Evolutionary conservation across 1,139 yeast species (phyloP), one percentile per base, ranked within the genome.

Genomic region (Candida labiduridarum): DNA sequence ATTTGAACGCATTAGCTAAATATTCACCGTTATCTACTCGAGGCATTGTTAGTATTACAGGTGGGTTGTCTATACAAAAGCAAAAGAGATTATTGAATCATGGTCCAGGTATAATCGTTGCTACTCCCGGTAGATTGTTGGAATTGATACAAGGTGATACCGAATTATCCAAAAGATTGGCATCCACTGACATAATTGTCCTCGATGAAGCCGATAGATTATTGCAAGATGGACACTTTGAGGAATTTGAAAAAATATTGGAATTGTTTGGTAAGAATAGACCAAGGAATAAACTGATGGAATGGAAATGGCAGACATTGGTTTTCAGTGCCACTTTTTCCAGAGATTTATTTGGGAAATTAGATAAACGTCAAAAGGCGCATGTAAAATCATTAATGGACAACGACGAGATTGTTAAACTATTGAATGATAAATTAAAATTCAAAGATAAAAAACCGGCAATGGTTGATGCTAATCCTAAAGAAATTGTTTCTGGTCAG

Each of bases 161-260:
- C 30, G 80, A 76, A 1, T 58, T 84, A 36, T 76, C 84, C 8
- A 70, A 74, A 25, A 75, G 84, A 60, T 73, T 91, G 56, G 79
- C 87, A 14, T 72, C 81, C 25, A 77, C 89, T 10, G 90, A 89
- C 51, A 78, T 84, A 5, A 64, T 94, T 9, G 96, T 92, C 0
- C 76, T 92, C 41, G 99, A 95, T 73, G 99, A 95, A 68, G 99
- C 99, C n/a, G 99, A 94, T 71, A 78, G 99, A 66, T 75, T 94
- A 56, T 77, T 95, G 49, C 97, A 94, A 69, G 96, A 92, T 61
- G 98, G 99, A 1, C 98, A 92, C 69, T 94, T 94, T 63, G 96
- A 89, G 52, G 99, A 95, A 65, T 82, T 95, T 59, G 96, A 87
- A 58, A 86, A 88, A 61, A 87, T 90, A 47, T 71, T 94, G 52